phyloP scores from a whole-genome alignment of 2,329 filamentous ascomycete genomes.

The Ilyonectria destructans region DNA sequence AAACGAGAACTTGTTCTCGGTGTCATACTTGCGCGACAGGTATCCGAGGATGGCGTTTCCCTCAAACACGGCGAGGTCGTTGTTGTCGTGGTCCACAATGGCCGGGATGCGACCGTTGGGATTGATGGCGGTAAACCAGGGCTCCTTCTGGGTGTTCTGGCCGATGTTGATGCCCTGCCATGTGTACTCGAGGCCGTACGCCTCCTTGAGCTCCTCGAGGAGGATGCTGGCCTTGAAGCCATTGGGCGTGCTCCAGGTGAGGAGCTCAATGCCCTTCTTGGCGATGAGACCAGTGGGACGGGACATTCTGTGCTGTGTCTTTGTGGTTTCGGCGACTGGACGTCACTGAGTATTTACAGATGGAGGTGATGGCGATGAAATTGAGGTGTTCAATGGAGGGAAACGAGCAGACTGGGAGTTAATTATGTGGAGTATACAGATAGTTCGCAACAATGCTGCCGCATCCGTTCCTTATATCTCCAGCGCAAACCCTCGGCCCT shows the following conservation, averaged over 20 bases:
- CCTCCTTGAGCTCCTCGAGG: constrained; percentile 78
- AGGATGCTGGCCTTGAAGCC: constrained; percentile 73
- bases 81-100: constrained; percentile 77
- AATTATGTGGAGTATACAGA: background rate
- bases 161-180: constrained; percentile 72
- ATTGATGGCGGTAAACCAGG: constrained; percentile 74
- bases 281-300: constrained; percentile 70
- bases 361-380: too few relatives aligned
- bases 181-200: constrained; percentile 74
- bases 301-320: constrained; percentile 41
- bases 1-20: constrained; percentile 63
- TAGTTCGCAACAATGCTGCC: background rate
- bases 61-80: constrained; percentile 79
- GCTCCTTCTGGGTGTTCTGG: constrained; percentile 77
- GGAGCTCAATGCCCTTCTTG: constrained; percentile 75
- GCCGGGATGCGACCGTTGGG: constrained; percentile 78
- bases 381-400: background rate
- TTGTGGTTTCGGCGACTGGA: too few relatives aligned
- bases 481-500: background rate
- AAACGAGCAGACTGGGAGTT: background rate
- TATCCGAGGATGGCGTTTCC: constrained; percentile 83
- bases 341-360: background rate
- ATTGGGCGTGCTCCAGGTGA: constrained; percentile 72
- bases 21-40: constrained; percentile 81
- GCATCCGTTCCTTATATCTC: background rate